Evolutionary conservation across 2,329 filamentous ascomycete genomes (phyloP).

Genomic region (Pseudonectria foliicola): DNA sequence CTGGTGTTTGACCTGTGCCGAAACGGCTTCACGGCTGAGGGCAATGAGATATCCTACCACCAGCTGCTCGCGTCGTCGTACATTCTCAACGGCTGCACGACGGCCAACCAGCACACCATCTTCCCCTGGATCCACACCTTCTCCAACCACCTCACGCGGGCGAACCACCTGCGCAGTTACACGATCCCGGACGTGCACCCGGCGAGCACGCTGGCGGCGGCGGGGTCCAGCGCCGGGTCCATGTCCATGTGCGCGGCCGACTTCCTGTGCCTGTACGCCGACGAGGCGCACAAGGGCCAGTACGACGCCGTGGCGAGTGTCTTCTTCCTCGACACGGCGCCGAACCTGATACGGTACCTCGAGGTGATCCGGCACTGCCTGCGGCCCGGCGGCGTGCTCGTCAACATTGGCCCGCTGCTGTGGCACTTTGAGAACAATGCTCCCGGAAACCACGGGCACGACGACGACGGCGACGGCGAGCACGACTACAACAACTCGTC

Average conservation of each 20-base stretch:
- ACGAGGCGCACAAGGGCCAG: slow-evolving; percentile 48
- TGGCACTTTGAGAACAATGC: slow-evolving; percentile 90
- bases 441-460: slow-evolving; percentile 48
- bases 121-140: slow-evolving; percentile 85
- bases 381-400: slow-evolving; percentile 68
- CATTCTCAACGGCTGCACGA: slow-evolving; percentile 61
- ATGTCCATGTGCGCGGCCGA: slow-evolving; percentile 95
- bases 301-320: slow-evolving; percentile 85
- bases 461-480: slow-evolving; percentile 43
- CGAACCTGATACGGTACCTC: slow-evolving; percentile 85
- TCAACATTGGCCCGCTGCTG: slow-evolving; percentile 84
- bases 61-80: slow-evolving; percentile 81
- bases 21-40: slow-evolving; percentile 68
- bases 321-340: slow-evolving; percentile 96
- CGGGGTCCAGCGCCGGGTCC: slow-evolving; percentile 42
- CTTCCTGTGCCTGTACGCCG: slow-evolving; percentile 78
- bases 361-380: slow-evolving; percentile 76
- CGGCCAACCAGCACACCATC: slow-evolving; percentile 59
- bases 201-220: slow-evolving; percentile 41
- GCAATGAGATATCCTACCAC: slow-evolving; percentile 96
- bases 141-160: slow-evolving; percentile 71
- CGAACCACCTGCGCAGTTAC: slow-evolving; percentile 68
- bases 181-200: slow-evolving; percentile 76
- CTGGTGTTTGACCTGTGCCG: slow-evolving; percentile 81
- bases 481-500: slow-evolving; percentile 42